Evolutionary conservation across 768 basidiomycete genomes (phyloP).

Genomic region (Pulveroboletus ravenelii): DNA sequence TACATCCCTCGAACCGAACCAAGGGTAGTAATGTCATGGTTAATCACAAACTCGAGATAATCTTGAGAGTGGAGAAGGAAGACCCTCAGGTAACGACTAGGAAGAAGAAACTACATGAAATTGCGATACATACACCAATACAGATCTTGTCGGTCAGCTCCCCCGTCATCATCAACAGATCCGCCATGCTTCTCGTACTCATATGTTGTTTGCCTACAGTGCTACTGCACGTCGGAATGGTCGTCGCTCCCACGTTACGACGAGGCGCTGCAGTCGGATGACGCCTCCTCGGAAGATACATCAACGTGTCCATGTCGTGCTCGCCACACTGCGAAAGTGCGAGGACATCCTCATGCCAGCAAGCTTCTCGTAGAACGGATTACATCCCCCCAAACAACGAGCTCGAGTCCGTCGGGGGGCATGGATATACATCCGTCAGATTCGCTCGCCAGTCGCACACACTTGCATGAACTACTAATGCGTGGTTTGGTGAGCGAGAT

Average conservation of each 20-base stretch:
- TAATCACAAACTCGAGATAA: slow-evolving; percentile 72
- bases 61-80: slow-evolving; percentile 78
- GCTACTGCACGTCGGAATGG: slow-evolving; percentile 78
- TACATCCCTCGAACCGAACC: slow-evolving; percentile 72
- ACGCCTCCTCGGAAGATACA: slow-evolving; percentile 2
- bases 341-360: not conserved
- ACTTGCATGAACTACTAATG: slow-evolving; percentile 73
- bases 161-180: not conserved
- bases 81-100: slow-evolving; percentile 57
- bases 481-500: slow-evolving; percentile 76
- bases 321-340: slow-evolving; percentile 11
- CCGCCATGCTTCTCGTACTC: not conserved
- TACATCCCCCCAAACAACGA: slow-evolving; percentile 29
- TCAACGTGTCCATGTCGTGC: slow-evolving; percentile 43
- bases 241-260: slow-evolving; percentile 74
- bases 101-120: slow-evolving; percentile 79
- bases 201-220: slow-evolving; percentile 37
- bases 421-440: slow-evolving; percentile 17
- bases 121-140: slow-evolving; percentile 79
- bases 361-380: slow-evolving; percentile 19
- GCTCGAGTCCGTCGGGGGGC: slow-evolving; percentile 26
- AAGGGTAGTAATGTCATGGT: slow-evolving; percentile 62
- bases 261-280: slow-evolving; percentile 25
- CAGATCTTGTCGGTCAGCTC: slow-evolving; percentile 78
- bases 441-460: slow-evolving; percentile 39